These are phyloP conservation scores for Peziza echinospora DNA, from an alignment of 495 filamentous ascomycete species.

Conservation along the genomic window DNA sequence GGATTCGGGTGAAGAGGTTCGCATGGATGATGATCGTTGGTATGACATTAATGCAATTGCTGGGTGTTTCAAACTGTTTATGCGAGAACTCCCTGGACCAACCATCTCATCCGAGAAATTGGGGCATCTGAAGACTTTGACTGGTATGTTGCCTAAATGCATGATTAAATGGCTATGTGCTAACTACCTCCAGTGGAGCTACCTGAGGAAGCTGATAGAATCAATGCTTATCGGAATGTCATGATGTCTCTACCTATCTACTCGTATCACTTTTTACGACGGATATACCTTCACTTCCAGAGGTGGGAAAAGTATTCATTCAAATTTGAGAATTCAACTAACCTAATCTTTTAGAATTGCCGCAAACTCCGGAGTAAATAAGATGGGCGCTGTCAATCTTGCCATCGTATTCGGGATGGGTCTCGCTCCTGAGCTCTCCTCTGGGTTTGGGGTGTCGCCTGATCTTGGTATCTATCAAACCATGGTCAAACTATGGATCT, in stretches of 20 bases:
- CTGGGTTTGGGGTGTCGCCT: conserved; percentile 17
- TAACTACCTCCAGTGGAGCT: conserved; percentile 13
- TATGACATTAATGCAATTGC: conserved; percentile 22
- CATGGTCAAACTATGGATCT: conserved; percentile 20
- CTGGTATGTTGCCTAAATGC: conserved; percentile 6
- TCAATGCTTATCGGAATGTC: conserved; percentile 14
- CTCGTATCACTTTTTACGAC: conserved; percentile 19
- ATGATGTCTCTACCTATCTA: conserved; percentile 14
- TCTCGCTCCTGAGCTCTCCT: conserved; percentile 13
- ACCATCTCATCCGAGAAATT: conserved; percentile 13
- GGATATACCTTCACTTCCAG: conserved; percentile 19
- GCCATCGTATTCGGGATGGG: conserved; percentile 22
- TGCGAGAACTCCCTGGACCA: conserved; percentile 20
- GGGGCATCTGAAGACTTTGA: conserved; percentile 14
- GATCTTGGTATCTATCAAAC: conserved; percentile 19
- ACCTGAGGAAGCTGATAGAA: conserved; percentile 17
- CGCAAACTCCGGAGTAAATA: conserved; percentile 15
- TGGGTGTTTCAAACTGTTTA: conserved; percentile 20
- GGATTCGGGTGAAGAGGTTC: conserved; percentile 19
- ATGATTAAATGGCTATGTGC: no score
- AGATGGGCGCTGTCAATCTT: conserved; percentile 20
- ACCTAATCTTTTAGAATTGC: conserved; percentile 12
- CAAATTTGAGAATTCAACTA: background rate
- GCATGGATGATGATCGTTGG: conserved; percentile 21
- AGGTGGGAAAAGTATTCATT: conserved; percentile 6